Evolutionary conservation across 768 basidiomycete species (phyloP).

Genomic region (Mycena filopes): DNA sequence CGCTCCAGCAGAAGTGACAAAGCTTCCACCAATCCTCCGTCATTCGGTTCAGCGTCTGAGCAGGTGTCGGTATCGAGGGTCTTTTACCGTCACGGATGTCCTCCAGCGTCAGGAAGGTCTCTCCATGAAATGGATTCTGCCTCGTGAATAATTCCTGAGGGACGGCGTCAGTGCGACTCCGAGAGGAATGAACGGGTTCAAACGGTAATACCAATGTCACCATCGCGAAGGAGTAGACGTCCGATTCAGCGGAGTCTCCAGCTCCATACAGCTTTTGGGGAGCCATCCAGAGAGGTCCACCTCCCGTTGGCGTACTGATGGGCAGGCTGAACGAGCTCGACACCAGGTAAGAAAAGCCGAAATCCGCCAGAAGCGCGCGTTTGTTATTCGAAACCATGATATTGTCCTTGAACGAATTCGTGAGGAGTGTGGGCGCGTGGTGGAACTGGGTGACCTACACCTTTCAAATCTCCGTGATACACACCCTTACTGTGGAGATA

Average conservation of each 20-base stretch:
- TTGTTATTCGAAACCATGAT: background rate
- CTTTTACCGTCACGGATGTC: background rate
- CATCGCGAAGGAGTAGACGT: slow-evolving; percentile 14
- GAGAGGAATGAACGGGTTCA: background rate
- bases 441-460: background rate
- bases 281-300: slow-evolving; percentile 2
- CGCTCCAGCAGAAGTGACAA: background rate
- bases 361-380: slow-evolving; percentile 1
- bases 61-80: background rate
- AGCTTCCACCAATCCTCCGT: slow-evolving; percentile 10
- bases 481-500: background rate
- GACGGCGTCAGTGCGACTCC: background rate
- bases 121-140: background rate
- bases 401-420: background rate
- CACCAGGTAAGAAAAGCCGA: slow-evolving; percentile 5
- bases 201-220: slow-evolving; percentile 1
- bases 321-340: slow-evolving; percentile 1
- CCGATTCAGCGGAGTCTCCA: background rate
- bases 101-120: background rate
- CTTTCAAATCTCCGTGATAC: slow-evolving; percentile 8
- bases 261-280: background rate
- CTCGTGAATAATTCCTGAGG: slow-evolving; percentile 11
- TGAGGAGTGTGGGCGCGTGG: background rate
- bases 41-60: slow-evolving; percentile 1
- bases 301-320: slow-evolving; percentile 3